Base-by-base conservation (phyloP, 345 rosid species). In the Cardiospermum halicacabum region DNA sequence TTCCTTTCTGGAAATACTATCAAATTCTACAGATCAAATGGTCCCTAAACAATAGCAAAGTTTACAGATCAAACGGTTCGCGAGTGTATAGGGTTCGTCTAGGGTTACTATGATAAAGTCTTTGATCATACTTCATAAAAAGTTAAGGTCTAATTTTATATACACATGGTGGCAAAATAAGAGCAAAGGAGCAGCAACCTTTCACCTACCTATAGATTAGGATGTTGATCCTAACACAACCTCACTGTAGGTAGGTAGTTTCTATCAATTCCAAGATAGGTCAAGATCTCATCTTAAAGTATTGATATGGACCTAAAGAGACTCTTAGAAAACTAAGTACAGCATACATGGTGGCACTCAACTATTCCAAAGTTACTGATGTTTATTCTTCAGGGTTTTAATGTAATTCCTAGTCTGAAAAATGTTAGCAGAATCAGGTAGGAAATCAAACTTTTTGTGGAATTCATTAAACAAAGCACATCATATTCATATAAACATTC, bases 201-300 rank as follows among this genome's bases (percentile, higher is more conserved):
- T 31, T 54, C 21, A 68, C 76, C 77, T n/a, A 69, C 37, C 34
- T 4, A 11, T 21, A 24, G 69, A 78, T 66, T 53, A 65, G n/a
- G 71, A 72, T 51, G 53, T 69, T 26, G 72, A 66, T 77, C 72
- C 75, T 66, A 66, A 63, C 75, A 48, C 62, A 71, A 68, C 73
- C 77, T 39, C 11, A 34, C 40, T 60, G 64, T 60, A 56, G 89
- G 86, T 80, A 61, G 58, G 45, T 45, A 39, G 82, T 76, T 64
- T 19, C 68, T 19, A 64, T 84, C 85, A 65, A 21, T 4, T 42
- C 49, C 10, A 36, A n/a, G 27, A 26, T 2, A 66, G 53, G 28
- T 56, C 34, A 11, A 49, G 27, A 25, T 53, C 19, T 37, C 56
- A 34, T n/a, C n/a, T n/a, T n/a, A n/a, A n/a, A n/a, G n/a, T n/a